Evolutionary conservation across 768 basidiomycete species (phyloP), one percentile per base, ranked within the genome.

Genomic region (Boletus subparvulus): DNA sequence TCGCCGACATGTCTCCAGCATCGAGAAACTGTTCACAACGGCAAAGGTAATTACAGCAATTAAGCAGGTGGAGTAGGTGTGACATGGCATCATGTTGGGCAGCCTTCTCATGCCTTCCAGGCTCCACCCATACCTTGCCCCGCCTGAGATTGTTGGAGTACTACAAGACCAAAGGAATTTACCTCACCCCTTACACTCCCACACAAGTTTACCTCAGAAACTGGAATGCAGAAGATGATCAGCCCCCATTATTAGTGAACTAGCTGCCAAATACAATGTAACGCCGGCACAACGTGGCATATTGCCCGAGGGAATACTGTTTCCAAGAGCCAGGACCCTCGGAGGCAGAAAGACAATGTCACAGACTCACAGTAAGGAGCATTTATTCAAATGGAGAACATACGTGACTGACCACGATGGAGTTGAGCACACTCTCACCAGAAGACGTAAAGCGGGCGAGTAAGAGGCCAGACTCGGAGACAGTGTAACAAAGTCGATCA

Each of bases 101-200:
- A 17, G 21, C 47, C 26, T 32, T 68, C 54, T 72, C 52, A 52
- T 70, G 19, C 84, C 4, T 33, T 46, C 28, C 30, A 52, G 46
- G 26, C 46, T 52, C 5, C 90, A 92, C 69, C 88, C 88, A 5
- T 87, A 85, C 71, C 78, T 88, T 56, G 79, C 82, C 7, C 85
- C 89, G 62, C 74, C 79, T 30, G 78, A 82, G 74, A 21, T 24
- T 61, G 33, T 33, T 61, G 37, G 77, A 79, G 54, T 83, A 78
- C 68, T 87, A 86, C 76, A 66, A 73, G 42, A 64, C 67, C 55
- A 83, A 86, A 64, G 86, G 84, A 47, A 90, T 92, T 66, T 75
- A 80, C 17, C 64, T 89, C 53, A 86, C 88, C 19, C 87, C 88
- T 12, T 93, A 90, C 75, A 77, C 74, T 73, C 86, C 69, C 72